These are phyloP conservation scores for Mucor sp. DNA, from an alignment of 371 early-diverging fungal genomes.

Conservation along the genomic window DNA sequence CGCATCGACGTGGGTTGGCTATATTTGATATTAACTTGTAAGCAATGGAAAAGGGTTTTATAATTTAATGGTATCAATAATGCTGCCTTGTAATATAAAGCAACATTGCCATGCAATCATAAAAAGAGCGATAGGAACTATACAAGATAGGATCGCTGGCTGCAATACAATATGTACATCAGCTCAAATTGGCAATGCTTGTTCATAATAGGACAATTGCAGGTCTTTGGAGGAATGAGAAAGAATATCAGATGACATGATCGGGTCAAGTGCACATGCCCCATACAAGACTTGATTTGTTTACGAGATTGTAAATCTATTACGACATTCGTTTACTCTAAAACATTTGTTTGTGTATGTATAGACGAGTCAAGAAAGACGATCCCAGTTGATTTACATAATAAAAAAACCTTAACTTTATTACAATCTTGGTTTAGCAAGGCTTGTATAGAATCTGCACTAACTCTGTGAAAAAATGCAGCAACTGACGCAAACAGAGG, in stretches of 20 bases:
- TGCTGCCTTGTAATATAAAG: too few species aligned
- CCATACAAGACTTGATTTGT: background rate
- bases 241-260: background rate
- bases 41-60: too few species aligned
- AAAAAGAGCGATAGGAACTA: too few species aligned
- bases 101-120: too few species aligned
- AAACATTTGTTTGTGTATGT: background rate
- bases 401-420: constrained; percentile 1
- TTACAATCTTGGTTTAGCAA: background rate
- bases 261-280: background rate
- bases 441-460: background rate
- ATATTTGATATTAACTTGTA: too few species aligned
- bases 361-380: background rate
- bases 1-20: too few species aligned
- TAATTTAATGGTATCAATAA: too few species aligned
- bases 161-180: too few species aligned
- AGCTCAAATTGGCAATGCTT: too few species aligned
- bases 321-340: background rate
- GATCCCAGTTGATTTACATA: background rate
- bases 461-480: background rate
- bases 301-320: background rate
- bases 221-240: background rate
- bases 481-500: background rate
- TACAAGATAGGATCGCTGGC: too few species aligned
- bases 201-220: background rate